Evolutionary conservation across 1,284 basidiomycete species (phyloP).

Genomic region (Apiotrichum domesticum): DNA sequence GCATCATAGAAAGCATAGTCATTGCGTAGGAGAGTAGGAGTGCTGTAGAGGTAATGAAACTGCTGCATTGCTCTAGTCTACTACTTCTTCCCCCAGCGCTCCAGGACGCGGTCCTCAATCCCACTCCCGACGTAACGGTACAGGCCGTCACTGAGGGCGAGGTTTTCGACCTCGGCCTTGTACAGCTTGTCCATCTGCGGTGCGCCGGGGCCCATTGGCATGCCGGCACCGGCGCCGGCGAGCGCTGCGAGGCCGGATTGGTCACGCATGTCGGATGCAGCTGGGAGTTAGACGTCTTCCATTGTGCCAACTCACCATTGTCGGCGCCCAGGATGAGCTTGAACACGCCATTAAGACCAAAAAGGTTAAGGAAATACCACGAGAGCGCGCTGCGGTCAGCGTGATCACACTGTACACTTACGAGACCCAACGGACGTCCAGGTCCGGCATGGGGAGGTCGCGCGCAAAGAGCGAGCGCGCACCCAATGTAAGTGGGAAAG

Average conservation of each 20-base stretch:
- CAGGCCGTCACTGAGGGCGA: constrained; percentile 79
- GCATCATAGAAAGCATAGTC: too few relatives aligned
- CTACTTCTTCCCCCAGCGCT: constrained; percentile 59
- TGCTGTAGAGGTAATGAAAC: too few relatives aligned
- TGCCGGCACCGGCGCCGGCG: constrained; percentile 53
- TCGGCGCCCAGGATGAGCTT: constrained; percentile 85
- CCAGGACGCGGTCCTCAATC: constrained; percentile 69
- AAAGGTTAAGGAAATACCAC: constrained; percentile 99
- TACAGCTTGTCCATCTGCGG: constrained; percentile 87
- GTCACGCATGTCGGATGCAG: constrained; percentile 68
- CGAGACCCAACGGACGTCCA: constrained; percentile 99
- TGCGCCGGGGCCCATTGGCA: constrained; percentile 52
- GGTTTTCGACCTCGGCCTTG: constrained; percentile 85
- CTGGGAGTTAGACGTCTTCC: constrained; percentile 44
- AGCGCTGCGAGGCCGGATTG: constrained; percentile 64
- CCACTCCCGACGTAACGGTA: constrained; percentile 75
- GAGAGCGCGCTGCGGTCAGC: constrained; percentile 61
- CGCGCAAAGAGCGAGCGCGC: constrained; percentile 99
- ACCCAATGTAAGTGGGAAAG: constrained; percentile 91
- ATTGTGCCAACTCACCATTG: constrained; percentile 59
- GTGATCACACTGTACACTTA: constrained; percentile 11
- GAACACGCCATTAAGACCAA: constrained; percentile 93
- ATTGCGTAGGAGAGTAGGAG: too few relatives aligned
- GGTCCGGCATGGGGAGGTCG: constrained; percentile 89
- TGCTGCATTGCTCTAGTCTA: constrained; percentile 3